Evolutionary conservation across 1,139 yeast species (phyloP).

Genomic region (Candida mesenterica): DNA sequence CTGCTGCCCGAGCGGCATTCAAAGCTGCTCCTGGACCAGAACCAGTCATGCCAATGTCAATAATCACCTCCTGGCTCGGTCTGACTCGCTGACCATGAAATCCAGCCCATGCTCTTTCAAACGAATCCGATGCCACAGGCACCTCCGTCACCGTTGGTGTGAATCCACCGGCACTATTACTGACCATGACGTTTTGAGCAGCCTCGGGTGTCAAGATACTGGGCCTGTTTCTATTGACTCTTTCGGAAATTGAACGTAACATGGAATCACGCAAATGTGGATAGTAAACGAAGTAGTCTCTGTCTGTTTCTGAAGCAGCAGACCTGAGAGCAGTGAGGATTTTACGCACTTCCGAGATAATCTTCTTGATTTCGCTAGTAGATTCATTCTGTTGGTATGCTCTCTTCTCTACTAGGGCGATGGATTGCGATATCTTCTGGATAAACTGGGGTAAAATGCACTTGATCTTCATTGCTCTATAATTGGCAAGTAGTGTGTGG

Average conservation of each 20-base stretch:
- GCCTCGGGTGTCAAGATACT: conserved; percentile 40
- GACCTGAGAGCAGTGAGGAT: conserved; percentile 27
- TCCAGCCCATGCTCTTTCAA: conserved; percentile 5
- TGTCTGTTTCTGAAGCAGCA: conserved; percentile 26
- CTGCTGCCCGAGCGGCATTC: conserved; percentile 2
- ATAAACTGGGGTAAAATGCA: conserved; percentile 41
- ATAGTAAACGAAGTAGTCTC: conserved; percentile 29
- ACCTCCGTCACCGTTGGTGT: conserved; percentile 1
- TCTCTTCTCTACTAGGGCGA: conserved; percentile 39
- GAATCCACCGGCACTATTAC: conserved; percentile 26
- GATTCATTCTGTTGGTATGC: conserved; percentile 39
- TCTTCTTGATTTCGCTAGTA: conserved; percentile 19
- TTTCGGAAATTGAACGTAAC: conserved; percentile 28
- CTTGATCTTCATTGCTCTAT: conserved; percentile 21
- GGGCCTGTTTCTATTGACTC: conserved; percentile 37
- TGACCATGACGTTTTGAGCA: conserved; percentile 36
- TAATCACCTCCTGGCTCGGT: background rate
- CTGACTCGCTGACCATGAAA: conserved; percentile 1
- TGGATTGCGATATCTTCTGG: conserved; percentile 35
- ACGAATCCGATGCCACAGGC: conserved; percentile 3
- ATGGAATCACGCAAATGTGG: conserved; percentile 27
- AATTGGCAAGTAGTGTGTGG: conserved; percentile 16
- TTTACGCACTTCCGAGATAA: conserved; percentile 29
- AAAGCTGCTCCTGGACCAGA: conserved; percentile 1
- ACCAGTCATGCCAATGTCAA: background rate